phyloP scores from a whole-genome alignment of 2,329 filamentous ascomycete genomes.

The Aspergillus tamarii region DNA sequence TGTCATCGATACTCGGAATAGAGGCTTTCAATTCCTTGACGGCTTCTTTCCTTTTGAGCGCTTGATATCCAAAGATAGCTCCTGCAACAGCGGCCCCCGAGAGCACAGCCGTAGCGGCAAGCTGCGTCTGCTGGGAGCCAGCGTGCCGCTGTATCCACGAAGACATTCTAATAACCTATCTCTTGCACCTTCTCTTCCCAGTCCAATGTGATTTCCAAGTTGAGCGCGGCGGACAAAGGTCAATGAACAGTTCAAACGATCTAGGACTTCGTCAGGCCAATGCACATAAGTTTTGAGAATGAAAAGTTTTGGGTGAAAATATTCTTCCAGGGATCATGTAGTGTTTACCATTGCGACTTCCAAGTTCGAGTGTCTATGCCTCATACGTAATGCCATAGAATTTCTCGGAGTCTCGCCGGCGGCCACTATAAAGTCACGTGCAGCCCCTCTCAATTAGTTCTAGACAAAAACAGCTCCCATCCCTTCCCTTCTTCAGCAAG shows the following conservation, averaged over 20 bases:
- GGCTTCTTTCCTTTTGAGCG: slow-evolving; percentile 57
- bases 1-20: slow-evolving; percentile 59
- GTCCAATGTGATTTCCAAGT: not conserved
- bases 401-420: slow-evolving; percentile 2
- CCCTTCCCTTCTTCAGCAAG: slow-evolving; percentile 7
- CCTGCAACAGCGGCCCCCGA: slow-evolving; percentile 50
- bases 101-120: slow-evolving; percentile 47
- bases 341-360: not conserved
- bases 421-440: slow-evolving; percentile 1
- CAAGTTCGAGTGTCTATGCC: not conserved
- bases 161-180: slow-evolving; percentile 37
- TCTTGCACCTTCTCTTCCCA: not conserved
- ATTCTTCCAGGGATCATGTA: not conserved
- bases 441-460: not conserved
- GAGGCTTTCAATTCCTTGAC: slow-evolving; percentile 63
- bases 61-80: slow-evolving; percentile 61
- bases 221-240: not conserved
- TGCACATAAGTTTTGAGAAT: not conserved
- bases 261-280: not conserved
- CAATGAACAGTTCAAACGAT: not conserved
- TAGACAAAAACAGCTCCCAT: not conserved
- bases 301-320: not conserved
- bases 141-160: slow-evolving; percentile 49
- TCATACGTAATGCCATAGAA: slow-evolving; percentile 2
- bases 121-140: slow-evolving; percentile 46